Conservation (phyloP, 1,284 basidiomycete genomes). For the Mycena sp. region DNA sequence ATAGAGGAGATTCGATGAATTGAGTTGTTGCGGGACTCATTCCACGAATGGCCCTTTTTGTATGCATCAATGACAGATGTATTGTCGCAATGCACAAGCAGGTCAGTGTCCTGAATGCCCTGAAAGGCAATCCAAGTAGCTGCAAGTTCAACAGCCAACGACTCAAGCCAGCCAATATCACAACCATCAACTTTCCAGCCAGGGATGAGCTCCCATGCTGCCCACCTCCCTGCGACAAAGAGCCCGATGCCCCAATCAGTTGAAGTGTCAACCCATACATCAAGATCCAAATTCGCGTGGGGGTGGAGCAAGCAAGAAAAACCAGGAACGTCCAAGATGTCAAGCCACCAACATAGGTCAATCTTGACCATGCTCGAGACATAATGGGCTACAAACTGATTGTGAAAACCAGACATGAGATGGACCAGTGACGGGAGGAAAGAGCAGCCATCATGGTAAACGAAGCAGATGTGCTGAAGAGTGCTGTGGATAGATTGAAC, state of each 20-base stretch:
- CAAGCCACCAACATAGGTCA: conserved; percentile 47
- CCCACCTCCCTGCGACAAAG: neutral
- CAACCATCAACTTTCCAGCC: conserved; percentile 40
- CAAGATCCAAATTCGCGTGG: conserved; percentile 31
- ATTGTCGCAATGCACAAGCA: conserved; percentile 50
- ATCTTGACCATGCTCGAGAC: conserved; percentile 33
- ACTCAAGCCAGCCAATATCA: conserved; percentile 51
- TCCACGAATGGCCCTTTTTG: conserved; percentile 42
- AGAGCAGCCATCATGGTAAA: too few relatives aligned
- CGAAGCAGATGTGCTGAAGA: too few relatives aligned
- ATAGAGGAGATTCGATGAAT: conserved; percentile 38
- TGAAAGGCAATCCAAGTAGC: conserved; percentile 25
- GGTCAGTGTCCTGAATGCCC: conserved; percentile 24
- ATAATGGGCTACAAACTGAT: conserved; percentile 22
- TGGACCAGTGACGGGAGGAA: conserved; percentile 39
- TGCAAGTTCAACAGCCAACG: conserved; percentile 42
- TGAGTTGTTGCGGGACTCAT: conserved; percentile 44
- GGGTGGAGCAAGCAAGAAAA: conserved; percentile 30
- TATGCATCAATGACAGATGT: conserved; percentile 48
- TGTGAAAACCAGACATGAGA: conserved; percentile 33
- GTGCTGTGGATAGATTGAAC: conserved; percentile 1
- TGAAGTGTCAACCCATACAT: conserved; percentile 14
- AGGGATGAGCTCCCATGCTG: conserved; percentile 11
- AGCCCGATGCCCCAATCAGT: conserved; percentile 9
- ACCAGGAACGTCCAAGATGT: conserved; percentile 15